Evolutionary conservation across 345 rosid genomes (phyloP), one percentile per base, ranked within the genome.

Genomic region (Noccaea bulbosa): DNA sequence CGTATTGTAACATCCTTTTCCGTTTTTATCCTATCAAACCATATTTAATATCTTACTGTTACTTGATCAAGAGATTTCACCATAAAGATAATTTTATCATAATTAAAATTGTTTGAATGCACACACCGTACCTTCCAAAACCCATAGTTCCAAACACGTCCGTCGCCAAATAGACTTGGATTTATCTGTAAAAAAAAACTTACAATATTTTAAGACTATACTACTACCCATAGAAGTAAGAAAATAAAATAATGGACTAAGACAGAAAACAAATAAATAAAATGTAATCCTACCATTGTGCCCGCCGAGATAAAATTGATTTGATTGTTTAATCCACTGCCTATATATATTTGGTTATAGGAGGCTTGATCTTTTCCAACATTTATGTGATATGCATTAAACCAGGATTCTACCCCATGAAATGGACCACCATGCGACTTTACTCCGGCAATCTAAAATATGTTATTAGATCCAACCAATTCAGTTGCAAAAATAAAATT

Each of bases 1-100:
- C 0, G 43, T 62, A 52, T 71, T 71, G 27, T 32, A 71, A 34
- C 69, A 71, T 17, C 54, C 30, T 4, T 59, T 60, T 33, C 69
- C 54, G 51, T 62, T 11, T 41, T 71, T 62, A 62, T 62, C 75
- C 68, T 71, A 46, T 32, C n/a, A 48, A 34, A 32, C 16, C 11
- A 59, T 48, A 48, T 59, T 56, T 20, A 6, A 20, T 17, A 5
- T 17, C 12, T 11, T 5, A 55, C 15, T 44, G 2, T 52, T 52
- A 53, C 3, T 17, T 8, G n/a, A n/a, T 38, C 3, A 12, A 30
- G 30, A 1, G 7, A 30, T 24, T 52, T 34, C 32, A 35, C 8
- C 45, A 40, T 22, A 4, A 10, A 38, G 3, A 27, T 27, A 27
- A 30, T 24, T 52, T 34, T 16, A 35, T 5, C 45, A 40, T 22